Base-by-base conservation (phyloP, 257 asterid genomes). In the Nemophila menziesii region DNA sequence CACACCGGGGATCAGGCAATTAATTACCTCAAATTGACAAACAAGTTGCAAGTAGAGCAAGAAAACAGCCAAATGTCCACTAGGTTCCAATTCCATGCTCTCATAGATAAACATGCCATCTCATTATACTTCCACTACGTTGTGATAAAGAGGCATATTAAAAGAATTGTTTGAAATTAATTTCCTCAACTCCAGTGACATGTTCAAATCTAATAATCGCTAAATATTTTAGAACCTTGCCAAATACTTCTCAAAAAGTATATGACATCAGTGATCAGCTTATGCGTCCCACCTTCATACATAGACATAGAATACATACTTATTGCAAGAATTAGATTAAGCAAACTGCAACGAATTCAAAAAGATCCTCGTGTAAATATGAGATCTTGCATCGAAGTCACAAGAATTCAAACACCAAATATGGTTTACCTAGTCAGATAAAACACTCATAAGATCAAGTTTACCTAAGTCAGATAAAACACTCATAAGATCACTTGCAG, bases 401-500 rank as follows among this genome's bases (percentile, higher is more conserved):
- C 8, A 29, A 29, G 36, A 29, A 7, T 29, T 29, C 36, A 29
- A 13, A 29, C 7, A 24, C 33, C 33, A 4, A 29, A 29, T 29
- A 29, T 7, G 12, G 16, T 54, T 55, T 61, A 82, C 92, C 90
- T 72, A 72, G 51, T 78, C 75, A n/a, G 71, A 54, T 61, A 67
- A 72, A 55, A 67, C 80, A 44, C 80, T 57, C 78, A 52, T 78
- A 34, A 50, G 66, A 58, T 73, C 84, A 62, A 66, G 16, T 54
- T 55, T 61, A 82, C 92, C 90, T 72, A 72, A n/a, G 51, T 78
- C 75, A n/a, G 71, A 54, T 61, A 67, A 72, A 55, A 67, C 80
- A 44, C 80, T 57, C 78, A 52, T 78, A 34, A 50, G 66, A 58
- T 73, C 84, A 62, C 67, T n/a, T n/a, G n/a, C n/a, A n/a, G n/a